Evolutionary conservation across 1,284 basidiomycete genomes (phyloP).

Genomic region (Moniliella sp.): DNA sequence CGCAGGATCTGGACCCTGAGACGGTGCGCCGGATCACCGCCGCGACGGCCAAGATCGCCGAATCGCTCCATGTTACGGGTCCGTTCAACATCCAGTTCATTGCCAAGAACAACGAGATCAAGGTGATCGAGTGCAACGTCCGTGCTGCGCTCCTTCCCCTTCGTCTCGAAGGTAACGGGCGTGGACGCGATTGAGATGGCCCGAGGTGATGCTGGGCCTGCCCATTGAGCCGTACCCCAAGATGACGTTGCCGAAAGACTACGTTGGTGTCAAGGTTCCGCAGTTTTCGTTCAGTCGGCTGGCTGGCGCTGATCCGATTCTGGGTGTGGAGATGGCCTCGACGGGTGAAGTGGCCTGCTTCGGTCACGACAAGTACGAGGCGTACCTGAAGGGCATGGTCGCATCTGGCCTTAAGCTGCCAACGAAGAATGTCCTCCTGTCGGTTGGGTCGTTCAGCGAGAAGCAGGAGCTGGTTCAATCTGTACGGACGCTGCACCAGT

Average conservation of each 20-base stretch:
- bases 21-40: slow-evolving; percentile 87
- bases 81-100: slow-evolving; percentile 99
- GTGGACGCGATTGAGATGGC: slow-evolving; percentile 94
- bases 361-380: slow-evolving; percentile 89
- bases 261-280: slow-evolving; percentile 93
- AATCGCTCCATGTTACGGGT: slow-evolving; percentile 79
- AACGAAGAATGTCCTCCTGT: slow-evolving; percentile 84
- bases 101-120: slow-evolving; percentile 98
- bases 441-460: slow-evolving; percentile 85
- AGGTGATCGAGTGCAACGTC: slow-evolving; percentile 97
- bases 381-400: slow-evolving; percentile 85
- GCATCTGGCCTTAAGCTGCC: slow-evolving; percentile 83
- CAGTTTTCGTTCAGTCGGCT: slow-evolving; percentile 92
- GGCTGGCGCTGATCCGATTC: slow-evolving; percentile 82
- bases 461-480: slow-evolving; percentile 87
- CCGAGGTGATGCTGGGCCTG: slow-evolving; percentile 84
- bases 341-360: slow-evolving; percentile 98
- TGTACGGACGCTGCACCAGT: slow-evolving; percentile 80
- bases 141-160: slow-evolving; percentile 97
- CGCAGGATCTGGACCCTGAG: slow-evolving; percentile 86
- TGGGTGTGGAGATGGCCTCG: slow-evolving; percentile 99
- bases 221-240: slow-evolving; percentile 78
- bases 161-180: slow-evolving; percentile 93
- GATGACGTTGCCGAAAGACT: slow-evolving; percentile 60
- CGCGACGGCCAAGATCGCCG: slow-evolving; percentile 87